These are phyloP conservation scores for Pichia sp. DNA, from an alignment of 1,139 yeast species.

Conservation along the genomic window DNA sequence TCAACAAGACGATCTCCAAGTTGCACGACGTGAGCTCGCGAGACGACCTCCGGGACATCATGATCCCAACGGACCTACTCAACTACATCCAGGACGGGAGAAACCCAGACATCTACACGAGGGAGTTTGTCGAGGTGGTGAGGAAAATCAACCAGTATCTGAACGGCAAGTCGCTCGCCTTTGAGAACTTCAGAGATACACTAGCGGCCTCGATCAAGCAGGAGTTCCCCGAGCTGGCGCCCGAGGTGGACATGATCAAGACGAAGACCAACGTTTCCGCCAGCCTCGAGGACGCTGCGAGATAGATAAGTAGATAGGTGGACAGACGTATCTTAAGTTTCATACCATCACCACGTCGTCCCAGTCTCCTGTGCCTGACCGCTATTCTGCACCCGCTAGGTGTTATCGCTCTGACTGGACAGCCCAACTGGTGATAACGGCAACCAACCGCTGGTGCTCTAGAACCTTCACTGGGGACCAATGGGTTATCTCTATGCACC, in stretches of 20 bases:
- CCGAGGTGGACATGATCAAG: constrained; percentile 48
- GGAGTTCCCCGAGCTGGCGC: constrained; percentile 72
- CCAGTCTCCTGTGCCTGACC: too few relatives aligned
- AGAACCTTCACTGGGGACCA: too few relatives aligned
- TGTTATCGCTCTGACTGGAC: too few relatives aligned
- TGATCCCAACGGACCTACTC: constrained; percentile 75
- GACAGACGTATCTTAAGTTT: too few relatives aligned
- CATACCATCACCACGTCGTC: too few relatives aligned
- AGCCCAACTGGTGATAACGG: too few relatives aligned
- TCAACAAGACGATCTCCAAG: constrained; percentile 26
- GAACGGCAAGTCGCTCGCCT: constrained; percentile 73
- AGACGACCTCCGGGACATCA: constrained; percentile 35
- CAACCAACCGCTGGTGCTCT: too few relatives aligned
- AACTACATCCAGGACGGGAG: constrained; percentile 92
- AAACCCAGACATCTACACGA: constrained; percentile 92
- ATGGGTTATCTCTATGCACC: too few relatives aligned
- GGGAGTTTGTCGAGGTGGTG: constrained; percentile 92
- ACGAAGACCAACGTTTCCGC: constrained; percentile 5
- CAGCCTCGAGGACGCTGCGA: too few relatives aligned
- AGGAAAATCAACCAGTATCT: constrained; percentile 83
- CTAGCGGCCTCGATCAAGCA: constrained; percentile 63
- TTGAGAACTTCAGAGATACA: constrained; percentile 53
- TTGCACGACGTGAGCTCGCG: constrained; percentile 17
- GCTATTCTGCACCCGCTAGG: too few relatives aligned
- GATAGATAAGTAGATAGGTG: too few relatives aligned